Percentiles rank a stretch among this genome's conserved stretches.
Evolutionary conservation across 2,329 filamentous ascomycete species (phyloP).

Genomic region (Nemania diffusa): DNA sequence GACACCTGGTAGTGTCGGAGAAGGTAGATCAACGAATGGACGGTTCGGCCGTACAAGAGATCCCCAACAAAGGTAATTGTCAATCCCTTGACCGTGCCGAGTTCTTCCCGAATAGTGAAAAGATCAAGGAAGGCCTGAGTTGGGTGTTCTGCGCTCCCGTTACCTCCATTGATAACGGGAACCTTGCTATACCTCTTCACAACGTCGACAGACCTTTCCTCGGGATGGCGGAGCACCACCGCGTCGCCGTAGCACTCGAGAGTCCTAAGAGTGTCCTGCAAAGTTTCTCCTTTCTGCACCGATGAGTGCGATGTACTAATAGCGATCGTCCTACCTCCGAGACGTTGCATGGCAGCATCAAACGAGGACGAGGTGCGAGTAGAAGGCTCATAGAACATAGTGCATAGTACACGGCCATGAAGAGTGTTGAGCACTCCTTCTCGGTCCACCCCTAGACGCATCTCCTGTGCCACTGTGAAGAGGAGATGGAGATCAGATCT

Average conservation of each 20-base stretch:
- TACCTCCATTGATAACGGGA: constrained; percentile 96
- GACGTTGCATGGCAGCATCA: constrained; percentile 97
- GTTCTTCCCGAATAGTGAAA: constrained; percentile 97
- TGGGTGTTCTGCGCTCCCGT: constrained; percentile 94
- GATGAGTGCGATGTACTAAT: constrained; percentile 87
- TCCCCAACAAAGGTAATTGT: constrained; percentile 97
- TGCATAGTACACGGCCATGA: constrained; percentile 85
- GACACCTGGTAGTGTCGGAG: constrained; percentile 95
- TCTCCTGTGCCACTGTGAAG: constrained; percentile 97
- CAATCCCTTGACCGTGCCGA: constrained; percentile 92
- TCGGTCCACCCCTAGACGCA: constrained; percentile 93
- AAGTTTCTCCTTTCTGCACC: constrained; percentile 91
- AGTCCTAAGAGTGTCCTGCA: constrained; percentile 93
- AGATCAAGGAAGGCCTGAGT: constrained; percentile 98
- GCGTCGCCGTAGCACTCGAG: constrained; percentile 95
- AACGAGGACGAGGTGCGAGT: constrained; percentile 96
- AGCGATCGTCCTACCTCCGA: constrained; percentile 86
- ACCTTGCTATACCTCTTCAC: constrained; percentile 89
- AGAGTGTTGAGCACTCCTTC: constrained; percentile 90
- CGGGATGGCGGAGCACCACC: constrained; percentile 93
- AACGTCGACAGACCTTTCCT: constrained; percentile 80
- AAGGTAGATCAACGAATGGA: constrained; percentile 94
- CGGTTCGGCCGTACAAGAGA: constrained; percentile 89
- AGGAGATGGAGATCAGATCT: constrained; percentile 89
- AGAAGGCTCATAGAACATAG: constrained; percentile 97